Evolutionary conservation across 83 land plant genomes (phyloP).

Genomic region (Diphasiastrum complanatum): DNA sequence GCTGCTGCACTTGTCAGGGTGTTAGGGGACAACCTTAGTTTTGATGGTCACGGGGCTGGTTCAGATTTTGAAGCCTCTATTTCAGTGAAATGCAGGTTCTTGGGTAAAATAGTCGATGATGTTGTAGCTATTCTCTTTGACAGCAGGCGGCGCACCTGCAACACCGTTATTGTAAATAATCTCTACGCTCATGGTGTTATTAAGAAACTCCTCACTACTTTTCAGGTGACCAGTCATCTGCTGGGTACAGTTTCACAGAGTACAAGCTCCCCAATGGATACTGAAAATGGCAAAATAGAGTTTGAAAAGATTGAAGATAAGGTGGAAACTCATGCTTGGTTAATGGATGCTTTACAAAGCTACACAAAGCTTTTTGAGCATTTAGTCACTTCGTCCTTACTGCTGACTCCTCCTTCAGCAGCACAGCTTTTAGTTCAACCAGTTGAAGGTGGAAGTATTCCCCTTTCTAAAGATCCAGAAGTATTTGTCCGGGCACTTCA

Average conservation of each 20-base stretch:
- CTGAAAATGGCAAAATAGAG: slow-evolving; percentile 49
- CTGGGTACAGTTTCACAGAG: slow-evolving; percentile 57
- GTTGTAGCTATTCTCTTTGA: slow-evolving; percentile 65
- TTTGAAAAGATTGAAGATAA: slow-evolving; percentile 45
- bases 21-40: slow-evolving; percentile 61
- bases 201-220: slow-evolving; percentile 68
- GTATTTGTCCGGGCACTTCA: slow-evolving; percentile 76
- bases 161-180: slow-evolving; percentile 70
- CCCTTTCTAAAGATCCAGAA: slow-evolving; percentile 80
- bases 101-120: slow-evolving; percentile 87
- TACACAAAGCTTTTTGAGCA: slow-evolving; percentile 85
- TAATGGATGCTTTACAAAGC: slow-evolving; percentile 69
- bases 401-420: slow-evolving; percentile 61
- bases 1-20: slow-evolving; percentile 63
- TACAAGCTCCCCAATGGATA: slow-evolving; percentile 82
- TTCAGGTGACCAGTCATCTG: slow-evolving; percentile 91
- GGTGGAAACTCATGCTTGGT: slow-evolving; percentile 60
- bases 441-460: slow-evolving; percentile 42
- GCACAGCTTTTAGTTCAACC: slow-evolving; percentile 81
- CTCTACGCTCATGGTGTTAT: slow-evolving; percentile 75
- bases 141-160: slow-evolving; percentile 71
- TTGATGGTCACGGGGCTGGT: slow-evolving; percentile 47
- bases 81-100: slow-evolving; percentile 80
- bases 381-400: slow-evolving; percentile 72
- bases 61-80: slow-evolving; percentile 47